Base-by-base conservation (phyloP, 2,329 filamentous ascomycete genomes). In the Fusarium sp. region DNA sequence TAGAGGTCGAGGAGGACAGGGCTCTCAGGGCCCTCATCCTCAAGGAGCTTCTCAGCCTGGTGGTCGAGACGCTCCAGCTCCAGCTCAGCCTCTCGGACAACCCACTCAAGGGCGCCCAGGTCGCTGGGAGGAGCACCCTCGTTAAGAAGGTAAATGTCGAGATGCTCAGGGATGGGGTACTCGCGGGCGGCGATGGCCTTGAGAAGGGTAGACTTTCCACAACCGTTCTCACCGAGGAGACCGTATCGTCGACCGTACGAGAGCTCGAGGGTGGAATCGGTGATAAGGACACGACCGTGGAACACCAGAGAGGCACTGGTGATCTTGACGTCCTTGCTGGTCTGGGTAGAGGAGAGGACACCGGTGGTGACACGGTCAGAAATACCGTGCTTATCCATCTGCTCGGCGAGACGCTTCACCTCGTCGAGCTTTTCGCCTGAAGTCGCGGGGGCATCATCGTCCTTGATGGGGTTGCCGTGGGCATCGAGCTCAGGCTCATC, bases 121-220 rank as follows among this genome's bases (percentile, higher is more conserved):
- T 98, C 94, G 61, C 88, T 93, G 54, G 93, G 92, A 66, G 94
- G 94, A 46, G 96, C 96, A 84, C 96, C 96, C 83, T 98, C 93
- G 84, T 99, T 99, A 73, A 99, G 87, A 45, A 99, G 90, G 84
- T 99, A 99, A 82, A 99, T 97, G 82, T 99, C 97, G 81, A 99
- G 88, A 82, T 98, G 94, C 28, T 97, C 92, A 65, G 96, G 97
- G 78, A 99, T 93, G 69, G 96, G 97, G 80, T 90, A 99, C 83
- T 99, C 97, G 84, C 96, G 92, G 78, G 90, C 91, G 75, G 92
- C 91, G 79, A 99, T 97, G 73, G 96, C 89, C 86, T 98, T 98
- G 79, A 99, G 89, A 34, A 99, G 84, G n/a, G 96, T 99, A 71
- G 93, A 97, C 88, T 99, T 99, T 81, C 96, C 96, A 83, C 96